Evolutionary conservation across 2,329 filamentous ascomycete genomes (phyloP), one percentile per base, ranked within the genome.

Genomic region (Neonectria coccinea): DNA sequence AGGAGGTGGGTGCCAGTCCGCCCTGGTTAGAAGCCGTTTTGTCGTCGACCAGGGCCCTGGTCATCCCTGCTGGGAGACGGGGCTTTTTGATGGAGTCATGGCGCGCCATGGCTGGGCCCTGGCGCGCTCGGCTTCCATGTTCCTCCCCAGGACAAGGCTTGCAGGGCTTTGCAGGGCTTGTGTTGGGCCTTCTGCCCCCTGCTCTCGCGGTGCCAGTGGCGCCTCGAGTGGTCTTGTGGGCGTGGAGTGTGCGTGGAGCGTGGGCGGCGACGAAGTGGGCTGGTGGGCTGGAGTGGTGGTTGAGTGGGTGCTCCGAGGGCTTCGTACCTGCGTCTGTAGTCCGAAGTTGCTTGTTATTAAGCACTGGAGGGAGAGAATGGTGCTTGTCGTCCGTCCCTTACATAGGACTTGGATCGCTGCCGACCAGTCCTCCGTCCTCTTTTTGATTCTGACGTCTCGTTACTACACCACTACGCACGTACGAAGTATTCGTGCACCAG

Each of bases 11-110:
- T n/a, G 36, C 36, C 14, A 31, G 27, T n/a, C 47, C 16, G n/a
- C 51, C 55, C 48, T 53, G 57, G 31, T n/a, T 29, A 42, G 51
- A 45, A 59, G 56, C 61, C 61, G 61, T 64, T 64, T 50, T 51
- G 61, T 44, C 51, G 6, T 9, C 7, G 10, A 47, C 36, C 51
- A 31, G 45, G 61, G 61, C n/a, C n/a, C n/a, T n/a, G 61, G 56
- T 14, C n/a, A 52, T 25, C 61, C 61, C 51, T 59, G 61, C 3
- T 27, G 31, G 25, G 33, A 47, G 36, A 53, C 20, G 54, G 45
- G 60, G 60, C 61, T 36, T 45, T 20, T 36, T 52, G 51, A 29
- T 59, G 61, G 56, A 56, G 50, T 48, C 57, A 55, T 54, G 45
- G 61, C 47, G 44, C 50, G 60, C 55, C 60, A 52, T 41, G 48